phyloP scores from a whole-genome alignment of 73 alveolate genomes.

The Paramecium sonneborni region DNA sequence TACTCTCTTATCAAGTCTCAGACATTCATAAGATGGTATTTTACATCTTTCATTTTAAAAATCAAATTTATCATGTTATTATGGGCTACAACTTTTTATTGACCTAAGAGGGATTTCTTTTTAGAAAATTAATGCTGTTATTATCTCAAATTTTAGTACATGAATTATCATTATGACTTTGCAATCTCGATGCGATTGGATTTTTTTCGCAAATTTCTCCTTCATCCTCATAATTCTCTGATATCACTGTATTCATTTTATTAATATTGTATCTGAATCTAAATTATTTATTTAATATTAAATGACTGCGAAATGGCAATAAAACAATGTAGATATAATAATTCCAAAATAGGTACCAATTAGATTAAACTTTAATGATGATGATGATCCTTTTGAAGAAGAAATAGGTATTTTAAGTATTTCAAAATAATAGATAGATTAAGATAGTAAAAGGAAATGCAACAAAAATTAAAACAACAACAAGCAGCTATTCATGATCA shows the following conservation, averaged over 20 bases:
- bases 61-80: not conserved
- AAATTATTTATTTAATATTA: not conserved
- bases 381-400: constrained; percentile 30
- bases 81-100: not conserved
- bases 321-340: not conserved
- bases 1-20: constrained; percentile 14
- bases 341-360: not conserved
- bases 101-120: not conserved
- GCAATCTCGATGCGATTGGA: not conserved
- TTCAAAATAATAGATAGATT: not conserved
- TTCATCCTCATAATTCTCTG: not conserved
- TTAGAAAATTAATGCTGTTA: not conserved
- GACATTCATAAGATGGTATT: not conserved
- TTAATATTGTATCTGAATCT: not conserved
- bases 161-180: not conserved
- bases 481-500: constrained; percentile 30
- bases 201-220: not conserved
- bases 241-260: not conserved
- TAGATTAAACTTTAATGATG: not conserved
- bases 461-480: not conserved
- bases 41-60: not conserved
- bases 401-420: not conserved
- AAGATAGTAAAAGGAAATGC: not conserved
- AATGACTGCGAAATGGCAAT: not conserved
- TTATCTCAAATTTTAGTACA: not conserved